Percentiles rank a stretch among this genome's conserved stretches.
Evolutionary conservation across 2,329 filamentous ascomycete species (phyloP).

Genomic region (Beauveria sp.): DNA sequence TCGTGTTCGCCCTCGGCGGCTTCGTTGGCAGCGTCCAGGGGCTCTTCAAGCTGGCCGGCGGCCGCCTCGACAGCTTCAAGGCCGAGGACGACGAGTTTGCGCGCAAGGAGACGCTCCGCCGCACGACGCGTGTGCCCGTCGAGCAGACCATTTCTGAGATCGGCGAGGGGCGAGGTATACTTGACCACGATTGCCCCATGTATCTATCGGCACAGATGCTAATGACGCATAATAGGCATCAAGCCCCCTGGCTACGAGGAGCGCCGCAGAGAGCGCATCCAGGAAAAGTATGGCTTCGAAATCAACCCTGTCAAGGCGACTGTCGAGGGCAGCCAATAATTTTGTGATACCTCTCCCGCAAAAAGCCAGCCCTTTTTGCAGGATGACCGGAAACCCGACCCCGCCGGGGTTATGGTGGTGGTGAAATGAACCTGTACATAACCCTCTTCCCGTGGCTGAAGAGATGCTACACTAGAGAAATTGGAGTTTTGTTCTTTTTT

Average conservation of each 20-base stretch:
- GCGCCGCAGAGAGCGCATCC: conserved; percentile 70
- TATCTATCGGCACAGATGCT: not conserved
- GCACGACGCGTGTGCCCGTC: conserved; percentile 63
- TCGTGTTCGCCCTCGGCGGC: conserved; percentile 60
- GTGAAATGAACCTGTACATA: conserved; percentile 25
- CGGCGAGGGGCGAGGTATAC: conserved; percentile 78
- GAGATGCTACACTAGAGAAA: conserved; percentile 34
- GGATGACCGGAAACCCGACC: conserved; percentile 2
- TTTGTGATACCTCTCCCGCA: not conserved
- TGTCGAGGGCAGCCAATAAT: conserved; percentile 35
- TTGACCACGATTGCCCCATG: not conserved
- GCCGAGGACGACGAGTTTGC: conserved; percentile 62
- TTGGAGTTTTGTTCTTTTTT: conserved; percentile 29
- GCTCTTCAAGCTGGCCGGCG: conserved; percentile 62
- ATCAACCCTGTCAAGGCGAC: conserved; percentile 58
- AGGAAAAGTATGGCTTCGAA: conserved; percentile 83
- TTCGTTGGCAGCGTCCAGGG: conserved; percentile 50
- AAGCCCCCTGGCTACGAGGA: conserved; percentile 76
- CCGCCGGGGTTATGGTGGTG: conserved; percentile 12
- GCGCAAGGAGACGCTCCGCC: conserved; percentile 66
- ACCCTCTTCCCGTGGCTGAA: conserved; percentile 26
- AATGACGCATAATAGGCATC: conserved; percentile 52
- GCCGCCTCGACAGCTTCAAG: conserved; percentile 45
- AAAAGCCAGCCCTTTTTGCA: not conserved
- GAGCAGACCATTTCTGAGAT: conserved; percentile 75